Conservation (phyloP, 2,329 filamentous ascomycete species). For the Myriosclerotinia duriaeana region DNA sequence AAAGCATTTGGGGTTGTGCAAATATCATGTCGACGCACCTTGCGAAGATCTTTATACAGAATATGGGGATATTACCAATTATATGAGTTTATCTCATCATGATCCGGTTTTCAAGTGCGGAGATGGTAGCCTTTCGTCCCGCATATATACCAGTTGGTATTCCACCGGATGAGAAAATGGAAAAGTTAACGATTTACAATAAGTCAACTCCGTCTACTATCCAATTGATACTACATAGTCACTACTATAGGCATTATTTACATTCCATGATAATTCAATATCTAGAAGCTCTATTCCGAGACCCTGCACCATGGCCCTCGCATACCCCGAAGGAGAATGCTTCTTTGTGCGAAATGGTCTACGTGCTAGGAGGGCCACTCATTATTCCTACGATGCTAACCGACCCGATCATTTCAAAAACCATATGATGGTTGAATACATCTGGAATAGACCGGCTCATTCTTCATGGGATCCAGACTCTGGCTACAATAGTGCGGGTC, state of each 20-base stretch:
- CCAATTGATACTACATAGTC: not conserved
- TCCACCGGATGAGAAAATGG: not conserved
- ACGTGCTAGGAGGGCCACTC: not conserved
- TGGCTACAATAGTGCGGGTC: not conserved
- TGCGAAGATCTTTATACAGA: not conserved
- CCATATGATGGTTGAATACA: slow-evolving; percentile 14
- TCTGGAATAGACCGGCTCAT: slow-evolving; percentile 1
- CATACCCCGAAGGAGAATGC: slow-evolving; percentile 12
- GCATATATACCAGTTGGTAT: not conserved
- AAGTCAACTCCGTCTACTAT: too few relatives aligned
- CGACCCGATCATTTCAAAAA: slow-evolving; percentile 1
- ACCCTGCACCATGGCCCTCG: slow-evolving; percentile 4
- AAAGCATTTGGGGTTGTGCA: not conserved
- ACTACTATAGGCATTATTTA: not conserved
- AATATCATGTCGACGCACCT: not conserved
- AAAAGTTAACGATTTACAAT: not conserved
- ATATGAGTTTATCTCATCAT: not conserved
- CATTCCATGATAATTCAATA: not conserved
- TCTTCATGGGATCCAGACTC: not conserved
- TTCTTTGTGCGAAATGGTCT: slow-evolving; percentile 11
- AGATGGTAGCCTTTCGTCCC: not conserved
- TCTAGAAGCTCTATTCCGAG: not conserved
- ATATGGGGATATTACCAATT: not conserved
- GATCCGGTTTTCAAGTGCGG: not conserved
- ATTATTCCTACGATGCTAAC: slow-evolving; percentile 9